Percentiles rank a stretch among this genome's conserved stretches.
Evolutionary conservation across 129 eudicot species (phyloP).

Genomic region (Saposhnikovia divaricata): DNA sequence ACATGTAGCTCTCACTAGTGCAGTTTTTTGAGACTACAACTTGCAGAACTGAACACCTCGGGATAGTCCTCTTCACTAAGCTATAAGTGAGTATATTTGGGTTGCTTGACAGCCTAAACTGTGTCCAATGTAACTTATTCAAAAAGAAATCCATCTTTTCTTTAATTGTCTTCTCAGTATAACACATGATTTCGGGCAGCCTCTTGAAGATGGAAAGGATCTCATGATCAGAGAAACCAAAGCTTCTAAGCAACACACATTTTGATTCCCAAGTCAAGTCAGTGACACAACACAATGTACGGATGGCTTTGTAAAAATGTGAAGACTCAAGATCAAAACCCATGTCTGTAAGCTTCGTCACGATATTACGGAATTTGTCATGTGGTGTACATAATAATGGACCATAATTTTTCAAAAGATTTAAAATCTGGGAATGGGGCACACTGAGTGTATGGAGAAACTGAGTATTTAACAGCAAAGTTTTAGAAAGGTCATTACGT

Average conservation of each 20-base stretch:
- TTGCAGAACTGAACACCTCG: neutral
- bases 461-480: neutral
- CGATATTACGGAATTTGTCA: neutral
- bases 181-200: neutral
- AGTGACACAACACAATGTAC: neutral
- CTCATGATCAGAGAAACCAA: conserved; percentile 15
- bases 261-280: neutral
- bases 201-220: conserved; percentile 2
- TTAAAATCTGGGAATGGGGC: neutral
- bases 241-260: neutral
- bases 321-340: neutral
- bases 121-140: neutral
- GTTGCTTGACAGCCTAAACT: neutral
- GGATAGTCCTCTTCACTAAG: neutral
- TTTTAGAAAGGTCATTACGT: too few relatives aligned
- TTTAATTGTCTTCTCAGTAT: neutral
- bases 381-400: neutral
- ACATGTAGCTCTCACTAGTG: neutral
- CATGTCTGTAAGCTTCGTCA: neutral
- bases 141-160: neutral
- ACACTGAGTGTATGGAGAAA: neutral
- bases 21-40: neutral
- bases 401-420: neutral
- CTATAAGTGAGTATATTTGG: neutral
- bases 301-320: neutral